A percentile compares a stretch with the other conserved stretches of the same genome.
Evolutionary conservation across 2,329 filamentous ascomycete genomes (phyloP).

Genomic region (Orbilia javanica): DNA sequence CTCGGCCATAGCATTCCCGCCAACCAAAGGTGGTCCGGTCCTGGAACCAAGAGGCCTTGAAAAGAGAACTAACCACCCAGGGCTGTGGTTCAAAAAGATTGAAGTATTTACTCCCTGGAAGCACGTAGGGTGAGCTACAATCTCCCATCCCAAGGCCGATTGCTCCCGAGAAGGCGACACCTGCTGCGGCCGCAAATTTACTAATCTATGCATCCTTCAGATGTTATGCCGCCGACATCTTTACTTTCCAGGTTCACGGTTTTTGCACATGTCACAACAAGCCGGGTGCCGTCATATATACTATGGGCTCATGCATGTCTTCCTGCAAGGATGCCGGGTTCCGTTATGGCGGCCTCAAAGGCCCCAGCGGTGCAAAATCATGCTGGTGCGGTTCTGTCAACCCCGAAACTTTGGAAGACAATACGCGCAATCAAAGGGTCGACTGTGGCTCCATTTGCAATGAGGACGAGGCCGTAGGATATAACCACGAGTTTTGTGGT

Average conservation of each 20-base stretch:
- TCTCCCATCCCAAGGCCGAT: too few species aligned
- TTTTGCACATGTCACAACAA: slow-evolving; percentile 20
- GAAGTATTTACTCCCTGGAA: background rate
- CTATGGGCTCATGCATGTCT: slow-evolving; percentile 21
- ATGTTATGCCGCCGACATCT: slow-evolving; percentile 1
- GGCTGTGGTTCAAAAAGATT: background rate
- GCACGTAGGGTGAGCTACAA: background rate
- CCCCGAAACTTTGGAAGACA: background rate
- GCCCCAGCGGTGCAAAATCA: slow-evolving; percentile 23
- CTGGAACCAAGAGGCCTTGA: background rate
- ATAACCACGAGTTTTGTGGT: background rate
- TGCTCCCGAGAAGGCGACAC: background rate
- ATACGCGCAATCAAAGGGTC: background rate
- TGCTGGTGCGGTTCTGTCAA: slow-evolving; percentile 32
- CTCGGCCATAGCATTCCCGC: background rate
- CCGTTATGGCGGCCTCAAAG: slow-evolving; percentile 40
- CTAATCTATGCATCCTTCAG: background rate
- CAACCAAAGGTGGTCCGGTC: background rate
- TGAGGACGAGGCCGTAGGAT: background rate
- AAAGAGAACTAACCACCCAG: background rate
- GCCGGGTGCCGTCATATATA: background rate
- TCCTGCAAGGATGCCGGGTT: slow-evolving; percentile 31
- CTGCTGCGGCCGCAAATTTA: too few species aligned
- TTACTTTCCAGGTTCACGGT: slow-evolving; percentile 12
- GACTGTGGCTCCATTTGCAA: too few species aligned